These are phyloP conservation scores for Uronychia binucleata DNA, from an alignment of 73 alveolate genomes.

Conservation along the genomic window DNA sequence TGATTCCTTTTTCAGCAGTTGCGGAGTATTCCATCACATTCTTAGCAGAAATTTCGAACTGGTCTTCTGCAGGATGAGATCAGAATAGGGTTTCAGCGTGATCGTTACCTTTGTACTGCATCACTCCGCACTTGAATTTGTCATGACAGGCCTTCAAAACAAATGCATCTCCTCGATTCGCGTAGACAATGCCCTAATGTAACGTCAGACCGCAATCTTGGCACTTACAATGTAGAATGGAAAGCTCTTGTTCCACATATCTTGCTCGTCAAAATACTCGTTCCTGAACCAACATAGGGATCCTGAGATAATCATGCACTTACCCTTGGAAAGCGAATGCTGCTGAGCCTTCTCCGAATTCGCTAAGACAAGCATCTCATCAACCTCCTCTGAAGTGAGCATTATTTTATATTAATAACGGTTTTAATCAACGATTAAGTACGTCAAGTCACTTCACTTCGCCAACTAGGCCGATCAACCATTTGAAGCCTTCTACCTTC, in stretches of 20 bases:
- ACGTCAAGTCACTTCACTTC: too few species aligned
- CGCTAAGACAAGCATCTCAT: conserved; percentile 17
- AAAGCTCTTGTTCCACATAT: conserved; percentile 21
- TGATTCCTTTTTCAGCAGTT: conserved; percentile 52
- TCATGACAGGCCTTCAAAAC: conserved; percentile 25
- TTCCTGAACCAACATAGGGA: conserved; percentile 61
- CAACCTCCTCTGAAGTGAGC: conserved; percentile 12
- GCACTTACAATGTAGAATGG: conserved; percentile 58
- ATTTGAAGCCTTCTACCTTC: too few species aligned
- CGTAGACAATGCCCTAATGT: conserved; percentile 37
- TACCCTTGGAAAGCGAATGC: neutral
- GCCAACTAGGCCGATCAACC: too few species aligned
- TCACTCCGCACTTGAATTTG: conserved; percentile 1
- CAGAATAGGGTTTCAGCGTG: neutral
- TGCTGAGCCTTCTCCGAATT: neutral
- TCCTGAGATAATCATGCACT: neutral
- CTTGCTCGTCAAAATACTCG: conserved; percentile 50
- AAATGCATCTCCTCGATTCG: conserved; percentile 20
- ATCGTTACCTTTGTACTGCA: neutral
- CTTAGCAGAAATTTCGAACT: conserved; percentile 11
- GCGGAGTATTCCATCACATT: conserved; percentile 59
- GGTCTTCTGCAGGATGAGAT: conserved; percentile 1
- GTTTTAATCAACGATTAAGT: too few species aligned
- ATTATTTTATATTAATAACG: conserved; percentile 1
- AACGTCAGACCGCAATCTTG: neutral